These are phyloP conservation scores for Gastrolobium bilobum DNA, from an alignment of 306 rosid genomes.

Conservation along the genomic window DNA sequence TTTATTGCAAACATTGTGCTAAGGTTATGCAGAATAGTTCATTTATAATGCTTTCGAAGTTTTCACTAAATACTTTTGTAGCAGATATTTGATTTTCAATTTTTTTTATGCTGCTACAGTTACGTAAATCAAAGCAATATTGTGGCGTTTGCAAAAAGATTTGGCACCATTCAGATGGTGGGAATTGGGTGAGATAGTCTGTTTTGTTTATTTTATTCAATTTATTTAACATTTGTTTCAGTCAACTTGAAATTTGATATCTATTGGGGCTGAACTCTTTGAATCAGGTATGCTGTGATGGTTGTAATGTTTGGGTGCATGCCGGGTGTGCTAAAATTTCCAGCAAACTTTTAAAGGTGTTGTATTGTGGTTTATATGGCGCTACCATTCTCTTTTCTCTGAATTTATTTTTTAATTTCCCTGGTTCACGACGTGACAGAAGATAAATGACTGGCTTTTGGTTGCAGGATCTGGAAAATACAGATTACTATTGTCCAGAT, in stretches of 20 bases:
- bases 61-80: constrained; percentile 29
- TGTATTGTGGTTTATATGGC: constrained; percentile 35
- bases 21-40: constrained; percentile 66
- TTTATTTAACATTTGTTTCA: constrained; percentile 6
- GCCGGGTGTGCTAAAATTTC: constrained; percentile 90
- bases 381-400: constrained; percentile 16
- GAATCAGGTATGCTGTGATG: constrained; percentile 91
- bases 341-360: constrained; percentile 73
- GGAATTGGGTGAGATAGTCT: constrained; percentile 88
- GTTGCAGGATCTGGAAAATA: constrained; percentile 79
- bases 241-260: constrained; percentile 7
- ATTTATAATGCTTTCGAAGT: constrained; percentile 21
- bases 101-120: constrained; percentile 57
- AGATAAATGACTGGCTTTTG: constrained; percentile 39
- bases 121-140: constrained; percentile 88
- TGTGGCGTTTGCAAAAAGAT: constrained; percentile 96
- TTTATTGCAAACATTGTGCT: constrained; percentile 80
- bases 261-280: constrained; percentile 49
- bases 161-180: constrained; percentile 97
- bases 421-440: constrained; percentile 17
- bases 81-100: constrained; percentile 38
- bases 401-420: constrained; percentile 20
- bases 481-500: constrained; percentile 90
- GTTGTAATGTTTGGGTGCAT: constrained; percentile 99
- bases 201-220: constrained; percentile 27